Percentiles rank a stretch among this genome's conserved stretches.
phyloP scores from a whole-genome alignment of 83 land plant species.

The Larix sibirica region DNA sequence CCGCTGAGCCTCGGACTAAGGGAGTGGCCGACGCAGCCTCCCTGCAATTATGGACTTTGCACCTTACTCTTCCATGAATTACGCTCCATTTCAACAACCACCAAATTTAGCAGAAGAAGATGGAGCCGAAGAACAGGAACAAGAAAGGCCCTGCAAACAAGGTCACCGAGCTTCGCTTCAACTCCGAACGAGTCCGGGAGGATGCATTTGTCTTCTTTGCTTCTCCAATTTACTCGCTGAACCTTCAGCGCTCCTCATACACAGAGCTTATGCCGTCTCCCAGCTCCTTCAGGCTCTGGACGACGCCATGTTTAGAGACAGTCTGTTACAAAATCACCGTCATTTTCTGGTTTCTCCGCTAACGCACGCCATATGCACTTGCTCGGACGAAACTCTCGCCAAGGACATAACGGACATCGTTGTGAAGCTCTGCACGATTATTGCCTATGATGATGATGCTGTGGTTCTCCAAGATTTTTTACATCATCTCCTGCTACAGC shows the following conservation, averaged over 20 bases:
- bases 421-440: constrained; percentile 22
- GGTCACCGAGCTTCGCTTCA: constrained; percentile 46
- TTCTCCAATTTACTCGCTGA: constrained; percentile 46
- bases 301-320: constrained; percentile 18
- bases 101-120: no score
- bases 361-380: constrained; percentile 33
- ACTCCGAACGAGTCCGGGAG: constrained; percentile 34
- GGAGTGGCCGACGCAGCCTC: no score
- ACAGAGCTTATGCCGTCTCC: constrained; percentile 68
- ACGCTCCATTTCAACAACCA: no score
- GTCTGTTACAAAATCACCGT: constrained; percentile 29
- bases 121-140: not conserved
- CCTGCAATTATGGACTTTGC: no score
- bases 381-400: constrained; percentile 45
- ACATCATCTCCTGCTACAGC: constrained; percentile 24
- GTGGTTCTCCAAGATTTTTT: constrained; percentile 39
- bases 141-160: constrained; percentile 23
- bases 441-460: not conserved
- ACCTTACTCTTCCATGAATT: no score
- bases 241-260: constrained; percentile 36
- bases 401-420: constrained; percentile 30
- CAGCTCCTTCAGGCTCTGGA: constrained; percentile 52
- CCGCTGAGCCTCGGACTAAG: no score
- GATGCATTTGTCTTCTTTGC: constrained; percentile 56
- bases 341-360: constrained; percentile 54